Percentiles rank a stretch among this genome's conserved stretches.
Conservation (phyloP, 257 asterid species). For the Cynanchum wilfordii region DNA sequence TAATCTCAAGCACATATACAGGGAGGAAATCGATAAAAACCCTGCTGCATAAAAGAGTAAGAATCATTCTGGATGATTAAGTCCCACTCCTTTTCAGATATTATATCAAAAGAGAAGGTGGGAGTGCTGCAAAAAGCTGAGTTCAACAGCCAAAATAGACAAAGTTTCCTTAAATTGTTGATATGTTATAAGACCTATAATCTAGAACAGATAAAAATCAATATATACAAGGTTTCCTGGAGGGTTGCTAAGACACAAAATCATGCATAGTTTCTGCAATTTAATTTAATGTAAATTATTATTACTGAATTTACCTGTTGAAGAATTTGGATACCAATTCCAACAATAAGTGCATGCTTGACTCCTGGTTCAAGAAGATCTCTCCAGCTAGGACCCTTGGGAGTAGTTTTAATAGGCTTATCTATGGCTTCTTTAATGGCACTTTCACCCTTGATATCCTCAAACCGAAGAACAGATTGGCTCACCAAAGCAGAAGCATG, state of each 20-base stretch:
- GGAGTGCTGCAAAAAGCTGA: no score
- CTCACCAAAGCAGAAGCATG: constrained; percentile 96
- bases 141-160: no score
- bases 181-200: no score
- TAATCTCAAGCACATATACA: not conserved
- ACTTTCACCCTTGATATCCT: constrained; percentile 41
- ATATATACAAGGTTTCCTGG: no score
- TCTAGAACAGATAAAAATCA: no score
- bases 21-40: not conserved
- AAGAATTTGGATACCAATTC: constrained; percentile 86
- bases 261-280: not conserved
- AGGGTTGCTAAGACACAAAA: not conserved
- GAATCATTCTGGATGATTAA: no score
- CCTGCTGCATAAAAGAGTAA: no score
- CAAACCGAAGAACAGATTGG: constrained; percentile 67
- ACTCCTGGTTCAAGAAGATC: constrained; percentile 94
- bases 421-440: constrained; percentile 46
- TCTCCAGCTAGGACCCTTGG: constrained; percentile 55
- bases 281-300: not conserved
- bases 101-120: no score
- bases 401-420: constrained; percentile 35
- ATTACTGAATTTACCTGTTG: constrained; percentile 63
- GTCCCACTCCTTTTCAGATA: no score
- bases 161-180: no score
- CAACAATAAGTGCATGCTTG: constrained; percentile 85